Conservation (phyloP, 148 eudicot genomes). For the Chenopodium album region DNA sequence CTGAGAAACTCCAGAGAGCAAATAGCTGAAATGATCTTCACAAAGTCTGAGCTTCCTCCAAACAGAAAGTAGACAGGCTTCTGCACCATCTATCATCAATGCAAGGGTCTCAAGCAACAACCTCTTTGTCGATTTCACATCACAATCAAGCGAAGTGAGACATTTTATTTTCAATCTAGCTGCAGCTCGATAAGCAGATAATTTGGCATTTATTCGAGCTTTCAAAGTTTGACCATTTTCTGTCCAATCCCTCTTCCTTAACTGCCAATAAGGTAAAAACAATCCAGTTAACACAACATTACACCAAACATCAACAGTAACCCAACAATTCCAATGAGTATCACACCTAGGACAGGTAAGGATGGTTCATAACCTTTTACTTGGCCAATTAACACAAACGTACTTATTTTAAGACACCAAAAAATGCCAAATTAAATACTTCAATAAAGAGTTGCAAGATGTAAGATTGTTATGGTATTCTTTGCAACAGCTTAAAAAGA, state of each 20-base stretch:
- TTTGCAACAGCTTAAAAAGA: too few relatives aligned
- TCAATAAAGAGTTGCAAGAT: too few relatives aligned
- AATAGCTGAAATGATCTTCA: constrained; percentile 82
- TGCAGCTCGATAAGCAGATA: constrained; percentile 72
- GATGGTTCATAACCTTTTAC: not conserved
- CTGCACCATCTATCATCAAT: constrained; percentile 81
- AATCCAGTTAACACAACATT: constrained; percentile 1
- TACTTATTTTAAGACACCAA: not conserved
- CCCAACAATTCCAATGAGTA: not conserved
- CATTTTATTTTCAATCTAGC: constrained; percentile 58
- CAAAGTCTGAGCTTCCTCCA: constrained; percentile 87
- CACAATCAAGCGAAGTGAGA: constrained; percentile 59
- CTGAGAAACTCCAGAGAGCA: constrained; percentile 80
- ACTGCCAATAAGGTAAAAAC: constrained; percentile 47
- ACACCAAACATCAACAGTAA: not conserved
- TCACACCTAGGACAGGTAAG: not conserved
- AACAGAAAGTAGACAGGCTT: constrained; percentile 75
- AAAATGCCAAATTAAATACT: not conserved
- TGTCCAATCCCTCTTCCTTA: constrained; percentile 91
- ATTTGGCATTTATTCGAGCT: constrained; percentile 69
- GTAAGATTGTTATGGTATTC: too few relatives aligned
- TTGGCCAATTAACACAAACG: not conserved
- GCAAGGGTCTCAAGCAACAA: constrained; percentile 72
- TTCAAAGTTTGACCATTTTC: constrained; percentile 76
- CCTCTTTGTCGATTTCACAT: constrained; percentile 73